phyloP scores from a whole-genome alignment of 495 filamentous ascomycete species.

The Paragyromitra xinjiangensis region DNA sequence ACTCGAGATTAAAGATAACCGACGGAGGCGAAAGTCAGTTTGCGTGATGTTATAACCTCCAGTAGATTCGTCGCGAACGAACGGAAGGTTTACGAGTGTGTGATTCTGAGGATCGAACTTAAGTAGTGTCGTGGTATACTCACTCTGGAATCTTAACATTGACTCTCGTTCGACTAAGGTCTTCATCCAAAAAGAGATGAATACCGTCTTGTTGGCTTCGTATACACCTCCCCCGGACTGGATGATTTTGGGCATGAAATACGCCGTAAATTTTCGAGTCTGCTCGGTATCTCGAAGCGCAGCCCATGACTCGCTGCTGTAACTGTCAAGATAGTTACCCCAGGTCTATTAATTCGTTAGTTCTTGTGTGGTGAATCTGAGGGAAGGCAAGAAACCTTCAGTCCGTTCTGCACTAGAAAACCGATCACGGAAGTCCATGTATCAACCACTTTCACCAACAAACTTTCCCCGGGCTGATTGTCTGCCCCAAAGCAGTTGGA shows the following conservation, averaged over 20 bases:
- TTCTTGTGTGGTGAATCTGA: neutral
- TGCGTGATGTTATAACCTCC: constrained; percentile 64
- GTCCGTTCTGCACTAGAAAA: constrained; percentile 56
- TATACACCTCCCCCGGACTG: constrained; percentile 62
- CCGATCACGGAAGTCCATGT: constrained; percentile 56
- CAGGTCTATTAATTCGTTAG: constrained; percentile 59
- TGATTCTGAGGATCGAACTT: constrained; percentile 63
- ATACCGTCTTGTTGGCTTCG: constrained; percentile 62
- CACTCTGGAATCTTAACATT: constrained; percentile 73
- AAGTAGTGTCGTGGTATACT: constrained; percentile 67
- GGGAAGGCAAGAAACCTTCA: constrained; percentile 42
- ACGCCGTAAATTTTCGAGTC: constrained; percentile 69
- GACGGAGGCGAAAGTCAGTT: constrained; percentile 67
- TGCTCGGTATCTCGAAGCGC: constrained; percentile 71
- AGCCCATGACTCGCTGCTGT: constrained; percentile 69
- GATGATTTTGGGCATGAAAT: constrained; percentile 69
- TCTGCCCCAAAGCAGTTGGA: constrained; percentile 77
- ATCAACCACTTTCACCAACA: constrained; percentile 62
- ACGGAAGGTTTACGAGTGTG: constrained; percentile 71
- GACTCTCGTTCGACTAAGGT: constrained; percentile 73
- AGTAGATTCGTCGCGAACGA: constrained; percentile 61
- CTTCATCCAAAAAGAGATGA: constrained; percentile 68
- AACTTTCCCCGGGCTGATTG: constrained; percentile 65
- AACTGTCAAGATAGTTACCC: constrained; percentile 68
- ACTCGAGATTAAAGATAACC: constrained; percentile 69